These are phyloP conservation scores for Pholiota molesta DNA, from an alignment of 768 basidiomycete genomes.

Conservation along the genomic window DNA sequence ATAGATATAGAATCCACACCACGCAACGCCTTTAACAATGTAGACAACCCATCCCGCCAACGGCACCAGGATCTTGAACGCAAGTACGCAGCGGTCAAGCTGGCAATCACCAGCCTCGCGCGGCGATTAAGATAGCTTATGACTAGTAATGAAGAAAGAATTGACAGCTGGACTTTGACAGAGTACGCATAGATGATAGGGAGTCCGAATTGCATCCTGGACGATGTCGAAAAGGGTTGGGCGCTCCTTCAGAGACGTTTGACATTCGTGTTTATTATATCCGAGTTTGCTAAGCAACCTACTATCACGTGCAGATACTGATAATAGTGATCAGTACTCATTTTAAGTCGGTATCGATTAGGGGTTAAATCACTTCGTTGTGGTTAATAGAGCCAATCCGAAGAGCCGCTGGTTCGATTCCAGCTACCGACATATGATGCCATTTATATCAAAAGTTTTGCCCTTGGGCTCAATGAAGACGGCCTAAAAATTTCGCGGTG, in stretches of 20 bases:
- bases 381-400: neutral
- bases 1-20: slow-evolving; percentile 39
- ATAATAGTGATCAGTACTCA: neutral
- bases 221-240: slow-evolving; percentile 2
- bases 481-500: too few relatives aligned
- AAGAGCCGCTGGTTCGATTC: neutral
- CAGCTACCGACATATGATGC: neutral
- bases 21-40: slow-evolving; percentile 33
- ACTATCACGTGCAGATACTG: neutral
- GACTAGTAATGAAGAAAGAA: slow-evolving; percentile 29
- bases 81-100: slow-evolving; percentile 27
- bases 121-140: slow-evolving; percentile 31
- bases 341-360: neutral
- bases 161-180: slow-evolving; percentile 28
- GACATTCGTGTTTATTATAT: too few relatives aligned
- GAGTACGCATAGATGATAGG: slow-evolving; percentile 34
- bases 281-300: too few relatives aligned
- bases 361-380: slow-evolving; percentile 3
- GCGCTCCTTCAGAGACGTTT: too few relatives aligned
- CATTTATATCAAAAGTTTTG: too few relatives aligned
- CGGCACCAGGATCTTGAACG: slow-evolving; percentile 29
- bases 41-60: slow-evolving; percentile 24
- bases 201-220: slow-evolving; percentile 20
- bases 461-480: neutral
- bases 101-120: slow-evolving; percentile 25